These are phyloP conservation scores for Lipomyces anomalus DNA, from an alignment of 805 yeast species.

Conservation along the genomic window DNA sequence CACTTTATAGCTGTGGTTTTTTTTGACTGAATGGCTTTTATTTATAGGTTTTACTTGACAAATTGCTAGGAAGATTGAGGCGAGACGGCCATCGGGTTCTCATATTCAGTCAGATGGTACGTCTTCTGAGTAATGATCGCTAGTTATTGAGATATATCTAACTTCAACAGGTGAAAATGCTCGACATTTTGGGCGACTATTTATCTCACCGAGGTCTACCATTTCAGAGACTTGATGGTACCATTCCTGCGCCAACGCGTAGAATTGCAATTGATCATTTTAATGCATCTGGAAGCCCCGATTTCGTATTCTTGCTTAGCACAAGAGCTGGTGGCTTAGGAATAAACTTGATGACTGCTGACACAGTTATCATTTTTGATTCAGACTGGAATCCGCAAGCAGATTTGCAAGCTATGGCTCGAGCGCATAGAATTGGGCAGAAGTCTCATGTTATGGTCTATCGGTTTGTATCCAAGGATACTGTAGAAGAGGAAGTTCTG, in stretches of 20 bases:
- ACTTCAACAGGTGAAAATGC: constrained; percentile 91
- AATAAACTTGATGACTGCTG: constrained; percentile 98
- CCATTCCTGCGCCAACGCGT: constrained; percentile 89
- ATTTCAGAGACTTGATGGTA: constrained; percentile 94
- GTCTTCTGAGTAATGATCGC: too few species aligned
- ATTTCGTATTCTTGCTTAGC: constrained; percentile 80
- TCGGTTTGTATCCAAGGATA: constrained; percentile 94
- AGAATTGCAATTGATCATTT: constrained; percentile 93
- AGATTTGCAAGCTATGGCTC: constrained; percentile 98
- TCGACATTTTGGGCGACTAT: constrained; percentile 93
- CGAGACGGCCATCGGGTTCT: constrained; percentile 95
- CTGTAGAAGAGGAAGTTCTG: constrained; percentile 94
- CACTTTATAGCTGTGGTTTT: too few species aligned
- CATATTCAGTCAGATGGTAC: constrained; percentile 95
- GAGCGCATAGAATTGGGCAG: constrained; percentile 99
- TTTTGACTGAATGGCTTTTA: background rate
- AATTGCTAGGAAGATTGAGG: constrained; percentile 71
- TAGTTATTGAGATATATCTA: too few species aligned
- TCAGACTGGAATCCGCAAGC: constrained; percentile 99
- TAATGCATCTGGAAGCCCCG: constrained; percentile 88
- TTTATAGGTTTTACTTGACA: constrained; percentile 59
- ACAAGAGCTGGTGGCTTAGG: constrained; percentile 99
- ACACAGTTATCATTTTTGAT: constrained; percentile 94
- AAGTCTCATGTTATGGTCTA: constrained; percentile 97
- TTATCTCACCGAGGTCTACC: constrained; percentile 77